Evolutionary conservation across 495 filamentous ascomycete genomes (phyloP).

Genomic region (Aspergillus cavernicola): DNA sequence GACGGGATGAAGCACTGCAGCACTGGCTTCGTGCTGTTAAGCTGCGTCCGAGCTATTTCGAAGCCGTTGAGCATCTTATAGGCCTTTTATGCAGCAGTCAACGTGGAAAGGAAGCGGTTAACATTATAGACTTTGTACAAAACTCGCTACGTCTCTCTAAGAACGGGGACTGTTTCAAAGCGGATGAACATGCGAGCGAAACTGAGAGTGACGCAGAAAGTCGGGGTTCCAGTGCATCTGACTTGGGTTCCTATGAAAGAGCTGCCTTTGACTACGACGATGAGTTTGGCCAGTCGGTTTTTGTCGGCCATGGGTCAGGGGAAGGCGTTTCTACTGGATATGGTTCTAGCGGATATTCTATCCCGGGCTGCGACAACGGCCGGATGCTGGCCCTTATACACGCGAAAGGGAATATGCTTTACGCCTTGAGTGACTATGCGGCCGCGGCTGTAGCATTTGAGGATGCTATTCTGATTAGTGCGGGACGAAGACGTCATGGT

Average conservation of each 20-base stretch:
- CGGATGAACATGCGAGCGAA: constrained; percentile 53
- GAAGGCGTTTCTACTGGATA: constrained; percentile 52
- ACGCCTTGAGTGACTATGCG: constrained; percentile 79
- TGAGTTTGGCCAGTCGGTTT: constrained; percentile 34
- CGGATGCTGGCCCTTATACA: constrained; percentile 89
- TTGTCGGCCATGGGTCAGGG: constrained; percentile 24
- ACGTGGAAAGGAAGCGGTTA: constrained; percentile 79
- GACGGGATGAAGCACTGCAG: constrained; percentile 77
- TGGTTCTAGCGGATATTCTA: constrained; percentile 79
- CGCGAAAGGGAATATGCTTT: constrained; percentile 97
- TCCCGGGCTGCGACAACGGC: constrained; percentile 86
- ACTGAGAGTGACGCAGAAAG: constrained; percentile 53
- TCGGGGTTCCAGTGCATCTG: constrained; percentile 44
- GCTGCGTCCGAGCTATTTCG: constrained; percentile 83
- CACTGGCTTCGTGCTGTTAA: constrained; percentile 84
- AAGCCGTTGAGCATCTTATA: constrained; percentile 94
- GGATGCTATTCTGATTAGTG: constrained; percentile 85
- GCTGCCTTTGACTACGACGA: constrained; percentile 56
- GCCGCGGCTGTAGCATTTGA: constrained; percentile 89
- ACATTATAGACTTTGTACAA: constrained; percentile 89
- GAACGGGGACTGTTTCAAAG: constrained; percentile 45
- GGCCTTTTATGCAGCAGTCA: constrained; percentile 80
- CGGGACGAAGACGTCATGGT: constrained; percentile 66
- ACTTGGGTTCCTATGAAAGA: constrained; percentile 51
- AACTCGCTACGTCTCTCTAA: constrained; percentile 57